A percentile compares a stretch with the other conserved stretches of the same genome.
phyloP scores from a whole-genome alignment of 345 rosid species.

The Gossypium longicalyx region DNA sequence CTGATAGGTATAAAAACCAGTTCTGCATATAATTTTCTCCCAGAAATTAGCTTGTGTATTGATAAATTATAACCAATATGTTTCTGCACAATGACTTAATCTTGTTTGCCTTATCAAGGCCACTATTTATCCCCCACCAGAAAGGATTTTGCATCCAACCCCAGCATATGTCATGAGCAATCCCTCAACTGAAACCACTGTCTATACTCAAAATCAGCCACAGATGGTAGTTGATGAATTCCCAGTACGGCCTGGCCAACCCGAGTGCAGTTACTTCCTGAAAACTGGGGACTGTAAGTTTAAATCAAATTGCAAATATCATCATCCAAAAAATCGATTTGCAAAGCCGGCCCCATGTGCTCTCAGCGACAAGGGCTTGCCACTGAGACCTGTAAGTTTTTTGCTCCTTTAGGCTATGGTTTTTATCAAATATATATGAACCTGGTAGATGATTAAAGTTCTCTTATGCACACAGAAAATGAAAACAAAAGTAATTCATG shows the following conservation, averaged over 20 bases:
- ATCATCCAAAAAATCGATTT: constrained; percentile 69
- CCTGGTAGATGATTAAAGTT: background rate
- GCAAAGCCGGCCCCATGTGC: constrained; percentile 45
- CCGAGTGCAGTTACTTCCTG: constrained; percentile 68
- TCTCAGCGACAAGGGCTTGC: constrained; percentile 86
- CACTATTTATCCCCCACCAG: constrained; percentile 48
- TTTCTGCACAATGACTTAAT: constrained; percentile 10
- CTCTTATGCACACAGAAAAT: background rate
- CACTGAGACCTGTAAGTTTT: constrained; percentile 87
- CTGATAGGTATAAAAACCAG: background rate
- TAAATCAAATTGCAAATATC: constrained; percentile 76
- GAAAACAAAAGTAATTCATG: background rate
- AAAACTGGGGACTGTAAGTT: constrained; percentile 92
- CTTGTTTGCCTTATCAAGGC: constrained; percentile 42
- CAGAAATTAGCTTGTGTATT: background rate
- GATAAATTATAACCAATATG: background rate
- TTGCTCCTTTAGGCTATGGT: background rate
- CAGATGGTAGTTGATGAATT: constrained; percentile 59
- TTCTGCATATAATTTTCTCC: background rate
- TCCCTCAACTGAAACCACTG: constrained; percentile 34
- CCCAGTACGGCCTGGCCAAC: constrained; percentile 91
- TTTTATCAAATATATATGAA: constrained; percentile 4
- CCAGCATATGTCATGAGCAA: constrained; percentile 40
- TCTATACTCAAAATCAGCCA: constrained; percentile 44
- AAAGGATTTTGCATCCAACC: constrained; percentile 44